These are phyloP conservation scores for Yamadazyma conglobata DNA, from an alignment of 1,139 yeast genomes.

Conservation along the genomic window DNA sequence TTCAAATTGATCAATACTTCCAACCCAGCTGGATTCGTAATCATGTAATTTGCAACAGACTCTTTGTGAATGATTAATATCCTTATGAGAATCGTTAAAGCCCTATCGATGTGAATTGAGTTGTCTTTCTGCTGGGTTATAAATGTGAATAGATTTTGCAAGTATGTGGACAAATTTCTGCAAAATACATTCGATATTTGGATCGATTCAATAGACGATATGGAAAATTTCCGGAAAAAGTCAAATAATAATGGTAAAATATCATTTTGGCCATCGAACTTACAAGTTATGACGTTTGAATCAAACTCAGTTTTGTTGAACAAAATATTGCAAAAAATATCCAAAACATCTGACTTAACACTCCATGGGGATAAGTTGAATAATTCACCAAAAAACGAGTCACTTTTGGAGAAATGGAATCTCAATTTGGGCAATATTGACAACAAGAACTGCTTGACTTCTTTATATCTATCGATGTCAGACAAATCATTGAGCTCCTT, in stretches of 20 bases:
- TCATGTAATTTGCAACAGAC: conserved; percentile 30
- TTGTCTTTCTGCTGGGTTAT: neutral
- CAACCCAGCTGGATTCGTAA: conserved; percentile 29
- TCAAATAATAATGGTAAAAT: conserved; percentile 33
- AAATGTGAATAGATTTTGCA: conserved; percentile 6
- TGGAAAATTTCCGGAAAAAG: conserved; percentile 38
- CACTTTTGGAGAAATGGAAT: conserved; percentile 34
- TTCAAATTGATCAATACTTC: conserved; percentile 44
- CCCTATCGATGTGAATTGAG: conserved; percentile 5
- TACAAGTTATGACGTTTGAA: conserved; percentile 8
- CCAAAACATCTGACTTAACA: conserved; percentile 26
- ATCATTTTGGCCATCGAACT: conserved; percentile 10
- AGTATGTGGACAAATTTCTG: conserved; percentile 6
- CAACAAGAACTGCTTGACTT: conserved; percentile 28
- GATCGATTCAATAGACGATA: conserved; percentile 23
- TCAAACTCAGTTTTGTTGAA: conserved; percentile 18
- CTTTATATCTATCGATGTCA: conserved; percentile 11
- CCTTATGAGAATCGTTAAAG: conserved; percentile 44
- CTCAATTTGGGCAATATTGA: conserved; percentile 40
- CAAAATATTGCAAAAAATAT: conserved; percentile 27
- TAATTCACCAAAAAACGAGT: conserved; percentile 42
- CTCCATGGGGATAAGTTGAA: conserved; percentile 32
- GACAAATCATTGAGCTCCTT: conserved; percentile 16
- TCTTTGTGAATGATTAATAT: conserved; percentile 59
- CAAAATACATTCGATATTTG: conserved; percentile 16